Conservation (phyloP, 306 rosid genomes). For the Sophora flavescens region DNA sequence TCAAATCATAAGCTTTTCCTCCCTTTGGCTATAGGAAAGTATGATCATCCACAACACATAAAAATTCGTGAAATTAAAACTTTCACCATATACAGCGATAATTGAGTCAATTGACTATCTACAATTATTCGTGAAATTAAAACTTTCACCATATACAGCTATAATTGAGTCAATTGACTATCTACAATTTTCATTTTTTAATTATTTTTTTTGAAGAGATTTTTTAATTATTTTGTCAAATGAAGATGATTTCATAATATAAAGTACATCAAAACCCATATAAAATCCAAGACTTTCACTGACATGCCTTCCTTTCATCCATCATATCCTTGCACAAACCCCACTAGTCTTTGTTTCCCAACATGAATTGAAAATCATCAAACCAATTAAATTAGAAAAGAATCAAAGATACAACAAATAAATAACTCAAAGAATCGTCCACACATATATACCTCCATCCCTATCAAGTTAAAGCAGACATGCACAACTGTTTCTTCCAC, state of each 20-base stretch:
- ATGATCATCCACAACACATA: background rate
- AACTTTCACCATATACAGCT: conserved; percentile 4
- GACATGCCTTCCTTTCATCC: conserved; percentile 53
- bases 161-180: conserved; percentile 33
- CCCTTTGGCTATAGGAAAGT: background rate
- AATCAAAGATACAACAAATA: conserved; percentile 43
- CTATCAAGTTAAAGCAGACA: conserved; percentile 59
- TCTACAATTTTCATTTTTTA: conserved; percentile 41
- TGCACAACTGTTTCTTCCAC: conserved; percentile 46
- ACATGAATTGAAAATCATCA: conserved; percentile 36
- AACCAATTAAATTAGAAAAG: conserved; percentile 34
- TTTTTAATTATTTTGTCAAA: conserved; percentile 46
- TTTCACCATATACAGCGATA: background rate
- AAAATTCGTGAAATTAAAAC: conserved; percentile 20
- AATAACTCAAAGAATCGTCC: conserved; percentile 51
- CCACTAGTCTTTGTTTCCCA: conserved; percentile 57
- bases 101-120: conserved; percentile 41
- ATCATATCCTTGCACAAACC: conserved; percentile 69
- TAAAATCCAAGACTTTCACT: conserved; percentile 44
- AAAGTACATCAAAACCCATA: conserved; percentile 54
- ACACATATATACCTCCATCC: conserved; percentile 28
- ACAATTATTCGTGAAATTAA: conserved; percentile 34
- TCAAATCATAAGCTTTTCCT: background rate
- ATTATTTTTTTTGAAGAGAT: conserved; percentile 29
- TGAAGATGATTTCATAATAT: conserved; percentile 47